Evolutionary conservation across 2,329 filamentous ascomycete species (phyloP), one percentile per base, ranked within the genome.

Genomic region (Parastagonospora avenae): DNA sequence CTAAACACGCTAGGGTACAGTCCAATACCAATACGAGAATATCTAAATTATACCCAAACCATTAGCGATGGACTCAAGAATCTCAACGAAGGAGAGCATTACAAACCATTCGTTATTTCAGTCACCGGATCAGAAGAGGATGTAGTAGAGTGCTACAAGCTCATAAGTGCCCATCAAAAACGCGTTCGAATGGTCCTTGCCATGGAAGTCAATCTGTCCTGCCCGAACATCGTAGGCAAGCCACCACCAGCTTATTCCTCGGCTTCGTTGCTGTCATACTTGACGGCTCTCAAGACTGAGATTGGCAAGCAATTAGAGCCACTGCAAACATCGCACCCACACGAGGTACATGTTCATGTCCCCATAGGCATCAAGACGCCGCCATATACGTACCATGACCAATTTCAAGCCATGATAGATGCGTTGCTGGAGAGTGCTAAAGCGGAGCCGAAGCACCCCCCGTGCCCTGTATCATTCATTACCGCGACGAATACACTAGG

Each of bases 1-100:
- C 68, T 92, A 45, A 92, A 93, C 67, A 90, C 84, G 0, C 77
- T 91, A 2, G 90, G 89, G 4, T 93, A 92, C 71, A 89, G 85
- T 54, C 89, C 89, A 0, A 71, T 85, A 12, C 74, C 81, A 0
- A 77, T 92, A 0, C 62, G 75, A 8, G 71, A 75, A 10, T 92
- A 91, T 52, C 76, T 92, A 0, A 56, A 55, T 1, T 84, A 83
- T 47, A 77, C 90, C 50, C 62, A 74, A 39, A 62, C 66, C 11
- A 74, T 80, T 27, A 78, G 86, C 27, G 71, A 76, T 14, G 14
- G 16, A 33, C 59, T 61, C 8, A 16, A 16, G 2, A 30, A 47
- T 30, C 16, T 46, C 1, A 16, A 54, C 4, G 39, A 61, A 4
- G 49, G 36, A 1, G 16, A 35, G 6, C 32, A 29, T 4, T 43